Evolutionary conservation across 1,284 basidiomycete genomes (phyloP), one percentile per base, ranked within the genome.

Genomic region (Microbotryum lychnidis-dioicae): DNA sequence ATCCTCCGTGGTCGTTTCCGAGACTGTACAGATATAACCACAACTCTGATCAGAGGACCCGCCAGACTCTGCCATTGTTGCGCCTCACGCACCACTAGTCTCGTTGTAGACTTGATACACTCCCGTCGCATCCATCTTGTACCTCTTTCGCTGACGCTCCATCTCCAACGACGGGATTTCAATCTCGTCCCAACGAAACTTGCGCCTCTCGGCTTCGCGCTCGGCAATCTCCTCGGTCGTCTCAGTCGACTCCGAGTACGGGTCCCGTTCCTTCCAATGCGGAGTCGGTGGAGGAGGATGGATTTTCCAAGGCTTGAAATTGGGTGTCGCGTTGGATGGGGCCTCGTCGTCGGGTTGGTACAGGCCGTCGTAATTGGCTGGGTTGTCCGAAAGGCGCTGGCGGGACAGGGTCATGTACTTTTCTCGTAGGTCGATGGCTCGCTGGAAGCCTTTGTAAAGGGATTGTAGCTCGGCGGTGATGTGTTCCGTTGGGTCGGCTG

Each of bases 201-300:
- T 63, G 12, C 63, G 45, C 45, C 63, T 46, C 60, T 55, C 46
- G 45, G 56, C 62, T 49, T 64, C 65, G 44, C 45, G 51, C n/a
- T 44, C 55, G 16, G 60, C 60, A 20, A 64, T 64, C 53, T 61
- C 60, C 42, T 64, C 65, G 6, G 67, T 63, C 56, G 67, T 63
- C 21, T 66, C 67, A 9, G 49, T 51, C 29, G 59, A 52, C 18
- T 59, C 62, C 12, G 55, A 49, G 50, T 62, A 65, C 20, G 70
- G 69, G 49, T 72, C 71, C 10, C 63, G 54, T 47, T 69, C 66
- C 50, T 89, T 87, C 92, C 92, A 97, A 72, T 91, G 91, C 1
- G 91, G 92, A 2, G 89, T 87, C 0, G 92, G 92, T 7, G 92
- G 91, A 5, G 80, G 82, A 0, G 93, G 92, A 69, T 93, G 93